These are phyloP conservation scores for Puccinia novopanici DNA, from an alignment of 1,284 basidiomycete species.

Conservation along the genomic window DNA sequence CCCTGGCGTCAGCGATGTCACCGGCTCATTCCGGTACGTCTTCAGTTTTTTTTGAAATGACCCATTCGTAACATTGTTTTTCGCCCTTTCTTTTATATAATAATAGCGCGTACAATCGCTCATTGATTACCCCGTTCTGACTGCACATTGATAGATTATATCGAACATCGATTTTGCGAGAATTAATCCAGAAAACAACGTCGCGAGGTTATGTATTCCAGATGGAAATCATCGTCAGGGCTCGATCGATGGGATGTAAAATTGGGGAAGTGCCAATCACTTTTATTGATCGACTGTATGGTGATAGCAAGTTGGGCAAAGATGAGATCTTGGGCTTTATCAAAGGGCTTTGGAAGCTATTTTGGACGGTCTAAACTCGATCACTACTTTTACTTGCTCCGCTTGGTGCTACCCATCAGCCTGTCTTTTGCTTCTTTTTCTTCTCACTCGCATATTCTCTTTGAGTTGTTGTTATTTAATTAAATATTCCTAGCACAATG, in stretches of 20 bases:
- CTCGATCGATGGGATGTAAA: constrained; percentile 74
- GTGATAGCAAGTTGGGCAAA: constrained; percentile 84
- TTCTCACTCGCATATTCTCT: background rate
- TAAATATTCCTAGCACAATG: background rate
- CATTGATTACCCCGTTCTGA: too few relatives aligned
- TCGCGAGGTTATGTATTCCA: constrained; percentile 92
- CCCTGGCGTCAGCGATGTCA: constrained; percentile 81
- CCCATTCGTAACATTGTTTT: background rate
- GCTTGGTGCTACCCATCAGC: too few relatives aligned
- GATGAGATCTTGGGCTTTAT: constrained; percentile 85
- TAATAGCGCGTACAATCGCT: too few relatives aligned
- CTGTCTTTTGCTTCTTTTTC: background rate
- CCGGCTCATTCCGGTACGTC: constrained; percentile 77
- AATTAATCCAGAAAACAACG: constrained; percentile 77
- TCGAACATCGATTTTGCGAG: constrained; percentile 71
- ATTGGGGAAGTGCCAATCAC: constrained; percentile 90
- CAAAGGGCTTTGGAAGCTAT: constrained; percentile 79
- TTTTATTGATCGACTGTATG: constrained; percentile 87
- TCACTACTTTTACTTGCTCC: too few relatives aligned
- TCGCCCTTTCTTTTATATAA: too few relatives aligned
- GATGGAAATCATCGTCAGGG: constrained; percentile 95
- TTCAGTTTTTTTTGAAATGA: background rate
- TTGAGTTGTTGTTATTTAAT: background rate
- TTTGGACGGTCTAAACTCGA: constrained; percentile 61
- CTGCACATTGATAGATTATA: constrained; percentile 69